Evolutionary conservation across 495 filamentous ascomycete genomes (phyloP).

Genomic region (Aspergillus ellipticus): DNA sequence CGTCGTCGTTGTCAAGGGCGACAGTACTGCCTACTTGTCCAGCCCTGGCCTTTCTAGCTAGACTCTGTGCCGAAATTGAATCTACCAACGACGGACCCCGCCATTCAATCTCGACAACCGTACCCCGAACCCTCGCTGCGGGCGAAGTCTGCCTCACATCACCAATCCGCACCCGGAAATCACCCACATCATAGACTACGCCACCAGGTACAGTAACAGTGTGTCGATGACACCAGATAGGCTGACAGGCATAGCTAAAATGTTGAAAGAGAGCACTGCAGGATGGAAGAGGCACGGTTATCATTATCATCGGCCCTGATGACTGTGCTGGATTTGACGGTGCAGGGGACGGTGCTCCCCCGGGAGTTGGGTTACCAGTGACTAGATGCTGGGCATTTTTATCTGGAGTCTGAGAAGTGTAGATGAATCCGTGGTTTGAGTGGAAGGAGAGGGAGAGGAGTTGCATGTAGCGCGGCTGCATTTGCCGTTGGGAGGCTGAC

Average conservation of each 20-base stretch:
- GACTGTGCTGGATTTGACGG: neutral
- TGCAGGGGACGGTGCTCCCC: neutral
- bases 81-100: constrained; percentile 37
- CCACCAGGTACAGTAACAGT: constrained; percentile 39
- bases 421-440: constrained; percentile 42
- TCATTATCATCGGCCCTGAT: constrained; percentile 37
- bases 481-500: constrained; percentile 25
- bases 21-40: neutral
- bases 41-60: neutral
- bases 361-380: constrained; percentile 6
- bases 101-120: constrained; percentile 45
- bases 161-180: constrained; percentile 43
- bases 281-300: constrained; percentile 33
- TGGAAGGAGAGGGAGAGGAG: constrained; percentile 42
- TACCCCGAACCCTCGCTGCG: constrained; percentile 33
- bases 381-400: constrained; percentile 11
- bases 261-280: constrained; percentile 38
- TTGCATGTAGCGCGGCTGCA: constrained; percentile 41
- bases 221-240: constrained; percentile 43
- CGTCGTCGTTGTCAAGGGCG: constrained; percentile 9
- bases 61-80: constrained; percentile 17
- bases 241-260: constrained; percentile 43
- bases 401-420: constrained; percentile 35
- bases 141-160: constrained; percentile 45
- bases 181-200: constrained; percentile 41